A percentile compares a stretch with the other conserved stretches of the same genome.
phyloP scores from a whole-genome alignment of 257 asterid species.

The Solanum habrochaites region DNA sequence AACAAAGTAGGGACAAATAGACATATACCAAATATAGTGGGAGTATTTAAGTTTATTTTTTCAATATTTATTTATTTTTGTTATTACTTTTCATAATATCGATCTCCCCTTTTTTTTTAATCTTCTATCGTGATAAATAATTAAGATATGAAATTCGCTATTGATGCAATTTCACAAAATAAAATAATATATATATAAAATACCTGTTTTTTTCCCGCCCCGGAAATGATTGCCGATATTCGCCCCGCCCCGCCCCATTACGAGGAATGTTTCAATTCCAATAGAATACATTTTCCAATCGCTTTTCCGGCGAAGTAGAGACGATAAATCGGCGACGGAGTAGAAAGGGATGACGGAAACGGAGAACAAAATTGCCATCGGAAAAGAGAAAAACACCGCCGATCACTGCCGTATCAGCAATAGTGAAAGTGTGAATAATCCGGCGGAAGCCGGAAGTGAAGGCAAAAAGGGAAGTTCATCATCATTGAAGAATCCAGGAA shows the following conservation, averaged over 20 bases:
- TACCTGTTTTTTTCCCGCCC: neutral
- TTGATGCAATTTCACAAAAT: no score
- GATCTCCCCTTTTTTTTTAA: no score
- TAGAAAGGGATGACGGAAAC: neutral
- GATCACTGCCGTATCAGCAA: neutral
- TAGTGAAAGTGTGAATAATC: neutral
- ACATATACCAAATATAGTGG: no score
- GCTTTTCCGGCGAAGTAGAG: neutral
- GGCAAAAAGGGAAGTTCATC: neutral
- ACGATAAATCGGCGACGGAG: neutral
- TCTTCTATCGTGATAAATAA: no score
- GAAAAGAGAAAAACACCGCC: neutral
- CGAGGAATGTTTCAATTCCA: neutral
- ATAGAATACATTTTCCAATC: neutral
- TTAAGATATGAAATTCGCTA: no score
- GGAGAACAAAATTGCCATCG: neutral
- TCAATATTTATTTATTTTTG: no score
- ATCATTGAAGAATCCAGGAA: conserved; percentile 20
- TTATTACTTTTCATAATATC: no score
- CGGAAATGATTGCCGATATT: neutral
- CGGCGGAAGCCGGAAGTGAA: neutral
- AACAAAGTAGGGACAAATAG: no score
- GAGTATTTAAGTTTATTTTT: no score
- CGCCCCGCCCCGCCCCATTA: neutral
- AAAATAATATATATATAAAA: no score